phyloP scores from a whole-genome alignment of 345 rosid species.

The Corymbia maculata region DNA sequence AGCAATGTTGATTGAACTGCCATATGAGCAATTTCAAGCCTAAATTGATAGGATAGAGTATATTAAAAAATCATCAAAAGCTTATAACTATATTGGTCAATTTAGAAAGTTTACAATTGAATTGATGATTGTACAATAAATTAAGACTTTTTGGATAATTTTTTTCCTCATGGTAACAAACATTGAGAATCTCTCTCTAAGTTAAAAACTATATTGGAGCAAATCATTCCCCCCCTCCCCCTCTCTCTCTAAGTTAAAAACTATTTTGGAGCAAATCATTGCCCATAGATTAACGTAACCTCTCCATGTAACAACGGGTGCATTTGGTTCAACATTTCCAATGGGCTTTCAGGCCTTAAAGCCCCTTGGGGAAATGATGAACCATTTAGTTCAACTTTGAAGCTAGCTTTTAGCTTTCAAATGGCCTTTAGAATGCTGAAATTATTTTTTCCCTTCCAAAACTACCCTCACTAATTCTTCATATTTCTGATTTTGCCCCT shows the following conservation, averaged over 20 bases:
- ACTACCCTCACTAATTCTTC: no score
- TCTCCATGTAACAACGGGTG: not conserved
- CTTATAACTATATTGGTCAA: not conserved
- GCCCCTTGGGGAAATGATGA: no score
- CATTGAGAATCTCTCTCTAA: not conserved
- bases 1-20: accelerated
- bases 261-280: not conserved
- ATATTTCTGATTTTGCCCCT: no score
- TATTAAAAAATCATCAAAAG: not conserved
- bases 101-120: accelerated
- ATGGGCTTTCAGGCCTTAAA: no score
- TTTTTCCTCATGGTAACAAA: not conserved
- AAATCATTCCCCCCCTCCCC: not conserved
- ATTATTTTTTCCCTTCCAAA: no score
- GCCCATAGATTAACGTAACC: not conserved
- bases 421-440: no score
- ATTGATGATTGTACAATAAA: not conserved
- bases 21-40: accelerated
- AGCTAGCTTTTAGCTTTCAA: no score
- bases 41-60: not conserved
- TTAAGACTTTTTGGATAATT: not conserved
- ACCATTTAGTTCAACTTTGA: no score
- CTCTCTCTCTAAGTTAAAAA: not conserved
- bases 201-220: not conserved
- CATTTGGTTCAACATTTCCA: no score